phyloP scores from a whole-genome alignment of 176 grass and related monocot genomes.

The Bolboschoenus planiculmis region DNA sequence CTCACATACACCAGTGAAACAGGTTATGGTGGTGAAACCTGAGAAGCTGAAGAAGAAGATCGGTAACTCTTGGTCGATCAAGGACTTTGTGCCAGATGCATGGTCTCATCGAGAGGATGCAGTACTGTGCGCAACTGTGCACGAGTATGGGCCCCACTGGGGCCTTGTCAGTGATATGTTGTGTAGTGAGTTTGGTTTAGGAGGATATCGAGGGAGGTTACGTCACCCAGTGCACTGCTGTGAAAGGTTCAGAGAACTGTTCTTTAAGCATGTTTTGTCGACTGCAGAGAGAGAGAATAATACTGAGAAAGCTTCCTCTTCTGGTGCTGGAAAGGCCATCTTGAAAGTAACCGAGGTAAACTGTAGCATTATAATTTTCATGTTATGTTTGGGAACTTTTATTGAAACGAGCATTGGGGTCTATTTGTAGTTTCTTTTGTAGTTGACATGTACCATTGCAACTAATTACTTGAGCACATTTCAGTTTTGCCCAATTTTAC shows the following conservation, averaged over 20 bases:
- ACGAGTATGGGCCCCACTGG: constrained; percentile 85
- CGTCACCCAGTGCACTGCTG: constrained; percentile 91
- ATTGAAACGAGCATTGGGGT: neutral
- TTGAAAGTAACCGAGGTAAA: constrained; percentile 88
- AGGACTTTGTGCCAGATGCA: constrained; percentile 54
- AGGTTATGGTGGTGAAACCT: constrained; percentile 75
- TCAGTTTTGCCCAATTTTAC: neutral
- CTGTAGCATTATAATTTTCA: constrained; percentile 9
- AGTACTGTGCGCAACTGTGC: constrained; percentile 62
- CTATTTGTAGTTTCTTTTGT: neutral
- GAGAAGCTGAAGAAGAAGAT: constrained; percentile 88
- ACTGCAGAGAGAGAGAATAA: constrained; percentile 51
- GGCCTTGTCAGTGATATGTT: constrained; percentile 72
- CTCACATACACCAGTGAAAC: constrained; percentile 53
- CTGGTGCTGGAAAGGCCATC: constrained; percentile 78
- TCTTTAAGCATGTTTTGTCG: constrained; percentile 84
- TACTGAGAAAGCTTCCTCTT: constrained; percentile 58
- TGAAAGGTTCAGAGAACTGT: constrained; percentile 90
- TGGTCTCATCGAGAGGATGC: constrained; percentile 93
- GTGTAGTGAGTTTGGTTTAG: constrained; percentile 48
- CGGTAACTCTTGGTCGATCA: constrained; percentile 40
- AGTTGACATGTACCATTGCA: neutral
- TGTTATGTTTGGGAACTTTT: constrained; percentile 5
- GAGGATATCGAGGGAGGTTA: constrained; percentile 64
- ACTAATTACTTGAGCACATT: neutral